Percentiles rank a stretch among this genome's conserved stretches.
Conservation (phyloP, 75 land plant species). For the Selaginella moellendorffii region DNA sequence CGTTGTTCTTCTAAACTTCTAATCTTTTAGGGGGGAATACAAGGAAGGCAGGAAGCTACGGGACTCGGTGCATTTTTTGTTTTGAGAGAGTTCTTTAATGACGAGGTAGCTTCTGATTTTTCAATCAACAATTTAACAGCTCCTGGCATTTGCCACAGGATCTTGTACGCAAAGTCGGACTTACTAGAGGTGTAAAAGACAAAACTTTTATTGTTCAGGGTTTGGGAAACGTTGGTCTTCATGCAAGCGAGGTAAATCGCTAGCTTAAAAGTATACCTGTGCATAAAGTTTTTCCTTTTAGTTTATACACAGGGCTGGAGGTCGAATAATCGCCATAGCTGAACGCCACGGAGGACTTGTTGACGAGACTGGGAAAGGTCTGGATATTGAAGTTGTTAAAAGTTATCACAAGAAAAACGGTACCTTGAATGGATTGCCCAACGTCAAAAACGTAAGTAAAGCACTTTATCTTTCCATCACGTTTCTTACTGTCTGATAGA, state of each 20-base stretch:
- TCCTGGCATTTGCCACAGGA: no score
- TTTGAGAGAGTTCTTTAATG: slow-evolving; percentile 27
- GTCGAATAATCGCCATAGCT: slow-evolving; percentile 23
- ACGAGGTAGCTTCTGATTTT: slow-evolving; percentile 19
- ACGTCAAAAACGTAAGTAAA: slow-evolving; percentile 21
- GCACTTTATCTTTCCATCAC: background rate
- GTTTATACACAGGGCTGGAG: slow-evolving; percentile 27
- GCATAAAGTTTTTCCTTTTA: slow-evolving; percentile 9
- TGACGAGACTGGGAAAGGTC: slow-evolving; percentile 16
- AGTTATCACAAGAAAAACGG: slow-evolving; percentile 25
- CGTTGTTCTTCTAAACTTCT: no score
- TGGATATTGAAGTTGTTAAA: slow-evolving; percentile 20
- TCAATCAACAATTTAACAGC: slow-evolving; percentile 8
- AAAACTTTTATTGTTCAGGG: slow-evolving; percentile 28
- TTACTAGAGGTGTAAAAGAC: slow-evolving; percentile 20
- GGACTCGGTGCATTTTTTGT: slow-evolving; percentile 31
- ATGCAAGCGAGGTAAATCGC: slow-evolving; percentile 23
- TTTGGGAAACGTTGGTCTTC: slow-evolving; percentile 30
- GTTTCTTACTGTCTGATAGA: no score
- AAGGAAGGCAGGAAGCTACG: slow-evolving; percentile 31
- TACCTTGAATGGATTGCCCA: slow-evolving; percentile 29
- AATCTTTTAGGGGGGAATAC: slow-evolving; percentile 23
- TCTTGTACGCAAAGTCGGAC: slow-evolving; percentile 14
- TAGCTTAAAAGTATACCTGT: background rate
- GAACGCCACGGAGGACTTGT: slow-evolving; percentile 26